These are phyloP conservation scores for Yamadazyma sp. DNA, from an alignment of 805 yeast genomes.

Conservation along the genomic window DNA sequence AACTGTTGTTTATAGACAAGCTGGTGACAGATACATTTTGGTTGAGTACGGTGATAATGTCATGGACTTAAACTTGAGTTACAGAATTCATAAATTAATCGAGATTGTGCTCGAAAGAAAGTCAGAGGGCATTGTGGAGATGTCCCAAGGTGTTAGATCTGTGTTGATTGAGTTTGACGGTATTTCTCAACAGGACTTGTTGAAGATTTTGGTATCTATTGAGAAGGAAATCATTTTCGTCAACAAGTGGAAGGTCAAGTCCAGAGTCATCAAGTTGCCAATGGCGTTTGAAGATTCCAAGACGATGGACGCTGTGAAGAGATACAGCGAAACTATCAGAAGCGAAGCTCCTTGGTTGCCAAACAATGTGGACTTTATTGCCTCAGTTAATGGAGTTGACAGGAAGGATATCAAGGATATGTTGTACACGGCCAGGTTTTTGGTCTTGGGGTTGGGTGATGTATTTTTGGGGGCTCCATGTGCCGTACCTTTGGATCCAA, in stretches of 20 bases:
- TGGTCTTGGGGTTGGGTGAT: constrained; percentile 95
- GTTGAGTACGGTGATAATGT: constrained; percentile 91
- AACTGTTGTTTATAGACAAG: constrained; percentile 84
- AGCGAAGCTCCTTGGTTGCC: constrained; percentile 97
- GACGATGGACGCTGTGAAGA: constrained; percentile 83
- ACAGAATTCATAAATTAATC: constrained; percentile 81
- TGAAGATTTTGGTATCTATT: constrained; percentile 66
- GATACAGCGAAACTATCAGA: constrained; percentile 93
- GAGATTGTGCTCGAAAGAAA: constrained; percentile 64
- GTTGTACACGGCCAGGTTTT: constrained; percentile 84
- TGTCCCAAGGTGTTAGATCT: constrained; percentile 97
- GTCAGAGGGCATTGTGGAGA: constrained; percentile 83
- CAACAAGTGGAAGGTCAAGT: constrained; percentile 81
- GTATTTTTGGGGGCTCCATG: constrained; percentile 98
- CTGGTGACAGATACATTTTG: constrained; percentile 91
- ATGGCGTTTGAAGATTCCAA: constrained; percentile 95
- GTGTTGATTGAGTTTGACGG: constrained; percentile 81
- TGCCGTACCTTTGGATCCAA: constrained; percentile 96
- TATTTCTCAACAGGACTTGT: constrained; percentile 59
- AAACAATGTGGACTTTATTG: constrained; percentile 93
- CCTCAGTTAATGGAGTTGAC: constrained; percentile 78
- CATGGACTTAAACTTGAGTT: constrained; percentile 81
- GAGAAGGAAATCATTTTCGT: constrained; percentile 74
- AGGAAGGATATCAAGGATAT: constrained; percentile 77
- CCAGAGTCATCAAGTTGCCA: constrained; percentile 81